Conservation (phyloP, 257 asterid species). For the Solanum virginianum region DNA sequence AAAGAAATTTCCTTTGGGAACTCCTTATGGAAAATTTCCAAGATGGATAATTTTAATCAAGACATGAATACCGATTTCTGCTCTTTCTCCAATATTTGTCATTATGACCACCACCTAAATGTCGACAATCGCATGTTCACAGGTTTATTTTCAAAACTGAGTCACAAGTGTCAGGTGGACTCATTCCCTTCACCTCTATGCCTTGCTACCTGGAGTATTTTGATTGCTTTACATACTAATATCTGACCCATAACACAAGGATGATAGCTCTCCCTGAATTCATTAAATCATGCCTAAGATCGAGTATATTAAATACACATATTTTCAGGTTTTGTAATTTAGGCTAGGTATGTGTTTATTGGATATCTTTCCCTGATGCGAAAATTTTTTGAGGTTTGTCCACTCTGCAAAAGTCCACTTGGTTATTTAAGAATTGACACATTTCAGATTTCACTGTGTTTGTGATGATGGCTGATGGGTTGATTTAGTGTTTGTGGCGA, state of each 20-base stretch:
- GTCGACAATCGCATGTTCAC: not conserved
- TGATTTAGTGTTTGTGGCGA: not conserved
- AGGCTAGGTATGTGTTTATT: not conserved
- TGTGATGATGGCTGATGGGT: not conserved
- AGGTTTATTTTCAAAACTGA: not conserved
- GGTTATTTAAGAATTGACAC: not conserved
- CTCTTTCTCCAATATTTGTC: not conserved
- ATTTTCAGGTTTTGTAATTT: not conserved
- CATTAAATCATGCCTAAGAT: not conserved
- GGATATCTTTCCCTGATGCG: not conserved
- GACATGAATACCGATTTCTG: not conserved
- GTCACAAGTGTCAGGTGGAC: not conserved
- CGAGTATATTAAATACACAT: not conserved
- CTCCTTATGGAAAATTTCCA: not conserved
- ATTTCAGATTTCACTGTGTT: not conserved
- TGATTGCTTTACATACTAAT: not conserved
- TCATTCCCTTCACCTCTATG: not conserved
- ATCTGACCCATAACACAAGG: not conserved
- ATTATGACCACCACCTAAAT: not conserved
- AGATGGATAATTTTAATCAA: not conserved
- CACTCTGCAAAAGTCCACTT: not conserved
- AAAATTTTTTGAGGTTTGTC: not conserved
- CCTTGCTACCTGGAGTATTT: not conserved
- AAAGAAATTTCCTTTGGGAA: not conserved
- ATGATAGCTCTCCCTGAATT: not conserved